phyloP scores from a whole-genome alignment of 2,329 filamentous ascomycete species.

The Colletotrichum tanaceti region DNA sequence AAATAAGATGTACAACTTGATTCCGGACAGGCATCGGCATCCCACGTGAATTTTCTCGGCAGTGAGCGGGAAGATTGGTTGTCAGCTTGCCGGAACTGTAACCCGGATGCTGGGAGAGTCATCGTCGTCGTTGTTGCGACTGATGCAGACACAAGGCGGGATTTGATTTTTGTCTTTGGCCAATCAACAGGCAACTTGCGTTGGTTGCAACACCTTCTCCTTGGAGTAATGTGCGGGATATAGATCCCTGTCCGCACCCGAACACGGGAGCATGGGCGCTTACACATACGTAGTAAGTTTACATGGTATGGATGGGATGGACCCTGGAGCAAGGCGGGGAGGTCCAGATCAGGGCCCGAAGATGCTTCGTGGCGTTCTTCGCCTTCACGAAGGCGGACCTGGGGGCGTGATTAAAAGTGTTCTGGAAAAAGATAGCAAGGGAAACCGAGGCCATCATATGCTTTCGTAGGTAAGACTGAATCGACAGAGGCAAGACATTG shows the following conservation, averaged over 20 bases:
- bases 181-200: not conserved
- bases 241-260: not conserved
- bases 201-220: not conserved
- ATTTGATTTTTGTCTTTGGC: not conserved
- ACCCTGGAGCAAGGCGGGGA: too few relatives aligned
- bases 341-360: too few relatives aligned
- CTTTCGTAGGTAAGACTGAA: not conserved
- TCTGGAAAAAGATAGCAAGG: not conserved
- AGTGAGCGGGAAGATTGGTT: not conserved
- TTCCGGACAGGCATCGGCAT: not conserved
- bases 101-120: not conserved
- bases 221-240: constrained; percentile 3
- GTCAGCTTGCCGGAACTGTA: not conserved
- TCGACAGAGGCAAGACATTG: not conserved
- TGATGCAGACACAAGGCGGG: not conserved
- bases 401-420: not conserved
- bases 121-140: not conserved
- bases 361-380: not conserved
- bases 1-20: not conserved
- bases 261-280: too few relatives aligned
- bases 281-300: too few relatives aligned
- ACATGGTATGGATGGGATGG: not conserved
- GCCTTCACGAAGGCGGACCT: not conserved
- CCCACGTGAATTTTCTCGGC: not conserved
- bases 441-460: not conserved